Conservation (phyloP, 2,329 filamentous ascomycete species). For the Aureobasidium vineae region DNA sequence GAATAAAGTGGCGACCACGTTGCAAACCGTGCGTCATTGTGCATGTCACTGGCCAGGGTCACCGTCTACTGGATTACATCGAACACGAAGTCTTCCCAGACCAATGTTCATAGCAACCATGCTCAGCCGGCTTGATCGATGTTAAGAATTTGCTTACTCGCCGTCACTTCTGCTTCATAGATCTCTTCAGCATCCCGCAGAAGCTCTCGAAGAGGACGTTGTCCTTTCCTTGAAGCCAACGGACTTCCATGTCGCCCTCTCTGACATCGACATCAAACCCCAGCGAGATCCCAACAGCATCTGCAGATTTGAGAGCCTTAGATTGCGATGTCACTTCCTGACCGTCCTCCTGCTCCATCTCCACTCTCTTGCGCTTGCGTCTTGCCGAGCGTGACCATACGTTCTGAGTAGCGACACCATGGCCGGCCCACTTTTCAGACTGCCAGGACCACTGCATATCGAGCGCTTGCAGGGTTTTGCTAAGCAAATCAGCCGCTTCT, state of each 20-base stretch:
- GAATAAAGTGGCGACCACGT: neutral
- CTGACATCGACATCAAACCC: constrained; percentile 44
- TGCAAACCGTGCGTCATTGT: constrained; percentile 5
- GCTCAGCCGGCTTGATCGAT: neutral
- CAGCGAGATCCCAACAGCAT: constrained; percentile 34
- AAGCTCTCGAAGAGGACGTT: constrained; percentile 81
- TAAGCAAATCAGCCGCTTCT: constrained; percentile 18
- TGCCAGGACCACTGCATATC: constrained; percentile 68
- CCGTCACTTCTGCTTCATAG: constrained; percentile 18
- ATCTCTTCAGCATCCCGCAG: constrained; percentile 69
- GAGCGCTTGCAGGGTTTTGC: constrained; percentile 42
- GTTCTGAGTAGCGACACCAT: constrained; percentile 65
- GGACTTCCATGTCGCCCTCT: constrained; percentile 46
- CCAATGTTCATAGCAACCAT: neutral
- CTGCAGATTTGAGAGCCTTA: neutral
- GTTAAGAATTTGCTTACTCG: neutral
- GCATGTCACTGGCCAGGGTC: neutral
- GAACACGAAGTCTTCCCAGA: neutral
- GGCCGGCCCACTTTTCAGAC: constrained; percentile 51
- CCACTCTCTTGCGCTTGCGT: constrained; percentile 50
- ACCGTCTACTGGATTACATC: no score
- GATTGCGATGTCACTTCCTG: neutral
- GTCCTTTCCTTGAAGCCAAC: constrained; percentile 76
- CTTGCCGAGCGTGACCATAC: constrained; percentile 77
- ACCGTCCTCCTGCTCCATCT: constrained; percentile 10